Percentiles rank a stretch among this genome's conserved stretches.
Evolutionary conservation across 495 filamentous ascomycete species (phyloP).

Genomic region (Neurospora intermedia): DNA sequence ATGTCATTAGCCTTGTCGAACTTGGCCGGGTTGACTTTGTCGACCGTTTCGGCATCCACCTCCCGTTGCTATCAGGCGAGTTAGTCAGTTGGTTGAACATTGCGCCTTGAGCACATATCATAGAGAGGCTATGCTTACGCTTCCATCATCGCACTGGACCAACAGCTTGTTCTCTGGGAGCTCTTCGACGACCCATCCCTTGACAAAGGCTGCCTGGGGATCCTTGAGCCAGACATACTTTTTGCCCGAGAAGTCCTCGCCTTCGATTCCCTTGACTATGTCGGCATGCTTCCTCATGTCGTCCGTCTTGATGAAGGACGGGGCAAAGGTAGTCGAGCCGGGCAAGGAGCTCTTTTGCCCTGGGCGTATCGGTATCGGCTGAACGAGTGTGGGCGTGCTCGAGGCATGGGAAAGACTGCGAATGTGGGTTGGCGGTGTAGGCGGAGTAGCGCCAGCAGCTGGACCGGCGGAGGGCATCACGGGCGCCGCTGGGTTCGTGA

Average conservation of each 20-base stretch:
- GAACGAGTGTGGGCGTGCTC: constrained; percentile 13
- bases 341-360: constrained; percentile 45
- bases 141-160: constrained; percentile 90
- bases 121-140: constrained; percentile 42
- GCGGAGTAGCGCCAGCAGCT: constrained; percentile 7
- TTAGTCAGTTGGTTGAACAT: constrained; percentile 10
- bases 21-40: constrained; percentile 98
- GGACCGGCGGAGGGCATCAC: neutral
- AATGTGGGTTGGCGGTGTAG: constrained; percentile 25
- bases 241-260: constrained; percentile 97
- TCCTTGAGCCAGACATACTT: constrained; percentile 96
- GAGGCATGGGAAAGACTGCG: constrained; percentile 36
- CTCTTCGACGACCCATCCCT: constrained; percentile 85
- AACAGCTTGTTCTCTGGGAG: constrained; percentile 53
- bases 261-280: constrained; percentile 67
- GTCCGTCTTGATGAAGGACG: constrained; percentile 85
- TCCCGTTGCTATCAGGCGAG: constrained; percentile 60
- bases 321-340: constrained; percentile 74
- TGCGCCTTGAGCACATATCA: neutral
- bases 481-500: constrained; percentile 45
- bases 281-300: constrained; percentile 56
- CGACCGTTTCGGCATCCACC: constrained; percentile 72
- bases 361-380: constrained; percentile 19
- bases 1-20: constrained; percentile 99
- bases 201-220: constrained; percentile 74